Evolutionary conservation across 2,329 filamentous ascomycete genomes (phyloP), one percentile per base, ranked within the genome.

Genomic region (Clonostachys solani): DNA sequence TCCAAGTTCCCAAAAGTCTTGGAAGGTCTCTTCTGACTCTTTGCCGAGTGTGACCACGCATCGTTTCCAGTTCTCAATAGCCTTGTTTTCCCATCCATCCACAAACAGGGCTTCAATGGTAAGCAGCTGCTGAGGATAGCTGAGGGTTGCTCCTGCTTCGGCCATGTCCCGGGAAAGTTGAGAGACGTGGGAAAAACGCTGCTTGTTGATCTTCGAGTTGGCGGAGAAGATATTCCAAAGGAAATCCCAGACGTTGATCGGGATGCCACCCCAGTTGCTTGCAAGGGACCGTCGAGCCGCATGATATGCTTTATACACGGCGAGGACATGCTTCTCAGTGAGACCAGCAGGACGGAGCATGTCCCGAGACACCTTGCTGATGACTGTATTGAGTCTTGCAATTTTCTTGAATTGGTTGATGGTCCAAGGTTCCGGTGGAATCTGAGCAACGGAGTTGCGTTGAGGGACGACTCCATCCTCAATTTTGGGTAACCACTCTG

Each of bases 71-170:
- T 78, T 75, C 12, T 81, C 76, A 19, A 86, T 63, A 0, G 85
- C 86, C 52, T 79, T 74, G 6, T 70, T 67, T 48, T 77, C 72
- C 61, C 79, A 80, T 3, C 83, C 85, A 38, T 78, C 75, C 6
- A 83, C 69, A 52, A 87, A 84, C 38, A 87, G 70, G 48, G 85
- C 81, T 58, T 89, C 83, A 33, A 91, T 81, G 33, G 83, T 83
- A 29, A 85, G 67, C 16, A 91, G 66, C 52, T 82, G 80, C 56
- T 88, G 84, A 3, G 71, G 61, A 5, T 75, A 72, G 12, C 66
- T 72, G 45, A 91, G 66, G 2, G 69, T 54, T 43, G 80, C 70
- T 8, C 79, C 81, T 16, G 78, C 76, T 6, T 76, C 73, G 47
- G 74, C 71, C 73, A 89, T 85, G 58, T 91, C 87, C 55, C 82